phyloP scores from a whole-genome alignment of 1,284 basidiomycete genomes.

The Spongispora temasekensis region DNA sequence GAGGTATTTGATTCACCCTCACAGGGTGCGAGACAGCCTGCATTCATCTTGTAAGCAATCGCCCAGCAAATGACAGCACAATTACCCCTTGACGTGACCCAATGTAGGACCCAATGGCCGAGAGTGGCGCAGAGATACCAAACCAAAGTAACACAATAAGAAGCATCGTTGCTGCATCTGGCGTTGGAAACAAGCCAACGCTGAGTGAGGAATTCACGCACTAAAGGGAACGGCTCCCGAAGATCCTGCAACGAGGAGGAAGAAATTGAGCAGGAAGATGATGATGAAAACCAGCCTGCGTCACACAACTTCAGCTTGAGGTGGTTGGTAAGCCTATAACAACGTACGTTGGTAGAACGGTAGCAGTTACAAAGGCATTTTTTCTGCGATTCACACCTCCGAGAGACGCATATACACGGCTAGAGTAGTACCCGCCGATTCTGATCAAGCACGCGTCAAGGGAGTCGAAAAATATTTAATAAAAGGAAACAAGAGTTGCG shows the following conservation, averaged over 20 bases:
- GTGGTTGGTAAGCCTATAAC: neutral
- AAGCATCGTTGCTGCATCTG: conserved; percentile 73
- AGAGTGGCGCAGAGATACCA: conserved; percentile 88
- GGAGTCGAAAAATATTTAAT: neutral
- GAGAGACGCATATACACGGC: conserved; percentile 80
- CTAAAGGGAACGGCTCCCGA: conserved; percentile 97
- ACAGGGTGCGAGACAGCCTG: conserved; percentile 80
- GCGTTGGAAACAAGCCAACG: neutral
- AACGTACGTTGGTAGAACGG: conserved; percentile 81
- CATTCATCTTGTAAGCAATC: conserved; percentile 9
- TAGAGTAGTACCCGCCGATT: conserved; percentile 89
- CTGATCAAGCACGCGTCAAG: conserved; percentile 38
- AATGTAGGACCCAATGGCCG: conserved; percentile 72
- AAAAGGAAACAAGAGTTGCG: conserved; percentile 19
- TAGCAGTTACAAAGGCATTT: conserved; percentile 87
- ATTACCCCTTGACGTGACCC: conserved; percentile 86
- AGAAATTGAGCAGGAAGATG: conserved; percentile 85
- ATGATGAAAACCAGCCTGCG: conserved; percentile 75
- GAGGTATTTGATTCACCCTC: conserved; percentile 89
- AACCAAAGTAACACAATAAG: conserved; percentile 95
- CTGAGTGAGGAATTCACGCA: conserved; percentile 28
- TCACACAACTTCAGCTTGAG: conserved; percentile 6
- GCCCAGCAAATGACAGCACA: neutral
- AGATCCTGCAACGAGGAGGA: conserved; percentile 83
- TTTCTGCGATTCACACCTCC: conserved; percentile 82